These are phyloP conservation scores for Simplicillium aogashimaense DNA, from an alignment of 2,329 filamentous ascomycete species.

Conservation along the genomic window DNA sequence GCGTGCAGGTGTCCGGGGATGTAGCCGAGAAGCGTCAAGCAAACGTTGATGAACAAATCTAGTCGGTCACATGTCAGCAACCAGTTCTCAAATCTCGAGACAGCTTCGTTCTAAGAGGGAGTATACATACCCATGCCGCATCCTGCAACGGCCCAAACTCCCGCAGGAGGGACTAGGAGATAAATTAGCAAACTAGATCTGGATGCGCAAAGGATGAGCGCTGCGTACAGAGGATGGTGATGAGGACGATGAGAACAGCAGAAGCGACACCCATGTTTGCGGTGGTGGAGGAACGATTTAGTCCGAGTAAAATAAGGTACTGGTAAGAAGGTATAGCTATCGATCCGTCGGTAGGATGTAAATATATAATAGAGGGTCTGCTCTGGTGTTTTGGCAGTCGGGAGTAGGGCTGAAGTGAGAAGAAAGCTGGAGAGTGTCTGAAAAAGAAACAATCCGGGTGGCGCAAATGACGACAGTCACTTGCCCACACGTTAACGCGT, in stretches of 20 bases:
- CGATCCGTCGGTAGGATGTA: not conserved
- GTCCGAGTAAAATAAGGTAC: conserved; percentile 3
- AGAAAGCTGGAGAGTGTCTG: too few relatives aligned
- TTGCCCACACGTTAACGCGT: too few relatives aligned
- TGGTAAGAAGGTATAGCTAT: conserved; percentile 1
- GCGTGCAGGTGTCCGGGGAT: conserved; percentile 72
- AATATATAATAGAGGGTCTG: too few relatives aligned
- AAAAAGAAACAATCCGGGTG: too few relatives aligned
- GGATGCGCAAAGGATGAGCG: not conserved
- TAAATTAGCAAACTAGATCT: conserved; percentile 10
- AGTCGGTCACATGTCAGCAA: conserved; percentile 13
- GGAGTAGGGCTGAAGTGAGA: too few relatives aligned
- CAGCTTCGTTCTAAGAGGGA: not conserved
- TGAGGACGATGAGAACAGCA: conserved; percentile 37
- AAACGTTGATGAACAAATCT: conserved; percentile 58
- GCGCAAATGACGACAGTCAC: too few relatives aligned
- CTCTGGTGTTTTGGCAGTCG: too few relatives aligned
- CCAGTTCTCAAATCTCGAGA: too few relatives aligned
- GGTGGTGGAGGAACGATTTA: conserved; percentile 4
- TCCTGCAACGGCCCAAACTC: conserved; percentile 54
- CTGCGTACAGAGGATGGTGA: conserved; percentile 42
- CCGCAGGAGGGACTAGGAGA: conserved; percentile 51
- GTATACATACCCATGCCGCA: conserved; percentile 42
- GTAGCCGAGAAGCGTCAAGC: conserved; percentile 58
- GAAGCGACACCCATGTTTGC: conserved; percentile 38